These are phyloP conservation scores for Colletotrichum paranaense DNA, from an alignment of 2,329 filamentous ascomycete genomes.

Conservation along the genomic window DNA sequence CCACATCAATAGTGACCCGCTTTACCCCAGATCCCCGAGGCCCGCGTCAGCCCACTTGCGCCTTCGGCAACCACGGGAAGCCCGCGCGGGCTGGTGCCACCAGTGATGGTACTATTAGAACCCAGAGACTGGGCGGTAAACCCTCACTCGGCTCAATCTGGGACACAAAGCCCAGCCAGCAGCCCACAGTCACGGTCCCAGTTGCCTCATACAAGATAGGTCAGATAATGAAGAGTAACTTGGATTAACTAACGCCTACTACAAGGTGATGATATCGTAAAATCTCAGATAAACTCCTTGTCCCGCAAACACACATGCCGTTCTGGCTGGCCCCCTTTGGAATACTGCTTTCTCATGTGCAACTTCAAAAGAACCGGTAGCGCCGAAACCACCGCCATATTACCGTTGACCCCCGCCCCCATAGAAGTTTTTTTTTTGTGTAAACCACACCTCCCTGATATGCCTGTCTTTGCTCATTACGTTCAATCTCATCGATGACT, in stretches of 20 bases:
- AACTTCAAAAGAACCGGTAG: constrained; percentile 2
- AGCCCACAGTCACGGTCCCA: too few relatives aligned
- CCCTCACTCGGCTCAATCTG: too few relatives aligned
- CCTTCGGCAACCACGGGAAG: background rate
- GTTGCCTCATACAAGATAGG: too few relatives aligned
- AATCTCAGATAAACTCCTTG: background rate
- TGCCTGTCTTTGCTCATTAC: constrained; percentile 8
- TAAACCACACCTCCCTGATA: constrained; percentile 19
- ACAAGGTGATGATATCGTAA: background rate
- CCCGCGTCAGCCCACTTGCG: background rate
- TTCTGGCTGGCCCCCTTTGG: background rate
- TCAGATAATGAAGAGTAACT: background rate
- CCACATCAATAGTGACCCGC: constrained; percentile 11
- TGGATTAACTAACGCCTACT: background rate
- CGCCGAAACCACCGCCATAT: background rate
- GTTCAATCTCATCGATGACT: background rate
- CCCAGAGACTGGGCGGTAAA: background rate
- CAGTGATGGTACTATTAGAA: background rate
- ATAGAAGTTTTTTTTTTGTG: constrained; percentile 5
- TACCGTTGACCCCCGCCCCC: background rate
- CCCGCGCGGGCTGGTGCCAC: background rate
- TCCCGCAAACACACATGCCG: background rate
- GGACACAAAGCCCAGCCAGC: too few relatives aligned
- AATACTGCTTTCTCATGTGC: background rate
- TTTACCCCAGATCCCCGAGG: constrained; percentile 29